Evolutionary conservation across 345 rosid genomes (phyloP).

Genomic region (Aegle marmelos): DNA sequence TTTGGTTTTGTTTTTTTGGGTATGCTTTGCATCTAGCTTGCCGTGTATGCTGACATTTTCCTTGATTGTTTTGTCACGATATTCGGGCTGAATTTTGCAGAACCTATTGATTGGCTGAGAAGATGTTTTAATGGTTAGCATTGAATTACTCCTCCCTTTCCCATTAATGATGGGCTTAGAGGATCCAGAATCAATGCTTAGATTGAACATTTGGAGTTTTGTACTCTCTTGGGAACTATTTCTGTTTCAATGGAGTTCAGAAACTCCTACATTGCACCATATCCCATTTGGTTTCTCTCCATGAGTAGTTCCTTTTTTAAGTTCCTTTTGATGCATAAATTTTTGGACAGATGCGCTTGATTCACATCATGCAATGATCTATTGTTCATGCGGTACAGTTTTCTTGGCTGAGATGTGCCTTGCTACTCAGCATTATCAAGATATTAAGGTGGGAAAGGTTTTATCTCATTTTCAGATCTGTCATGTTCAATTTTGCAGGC

Average conservation of each 20-base stretch:
- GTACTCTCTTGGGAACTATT: conserved; percentile 38
- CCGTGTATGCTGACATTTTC: too few relatives aligned
- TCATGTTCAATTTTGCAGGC: neutral
- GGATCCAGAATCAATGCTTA: conserved; percentile 34
- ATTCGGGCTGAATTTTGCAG: too few relatives aligned
- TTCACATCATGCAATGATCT: neutral
- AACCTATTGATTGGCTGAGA: neutral
- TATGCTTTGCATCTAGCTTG: too few relatives aligned
- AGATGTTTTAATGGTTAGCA: conserved; percentile 6
- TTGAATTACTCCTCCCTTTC: conserved; percentile 21
- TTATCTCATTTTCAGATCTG: neutral
- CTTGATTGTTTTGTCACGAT: too few relatives aligned
- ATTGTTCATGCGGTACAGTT: neutral
- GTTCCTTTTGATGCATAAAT: neutral
- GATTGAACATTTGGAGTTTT: conserved; percentile 34
- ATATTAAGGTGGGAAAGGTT: neutral
- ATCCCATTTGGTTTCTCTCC: neutral
- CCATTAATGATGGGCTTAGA: conserved; percentile 11
- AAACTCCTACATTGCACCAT: conserved; percentile 28
- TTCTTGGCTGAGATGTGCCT: neutral
- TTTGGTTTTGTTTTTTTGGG: too few relatives aligned
- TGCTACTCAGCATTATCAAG: neutral
- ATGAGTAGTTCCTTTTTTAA: neutral
- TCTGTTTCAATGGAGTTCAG: conserved; percentile 46
- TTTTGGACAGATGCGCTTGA: neutral